phyloP scores from a whole-genome alignment of 345 rosid species.

The Populus pruinosa region DNA sequence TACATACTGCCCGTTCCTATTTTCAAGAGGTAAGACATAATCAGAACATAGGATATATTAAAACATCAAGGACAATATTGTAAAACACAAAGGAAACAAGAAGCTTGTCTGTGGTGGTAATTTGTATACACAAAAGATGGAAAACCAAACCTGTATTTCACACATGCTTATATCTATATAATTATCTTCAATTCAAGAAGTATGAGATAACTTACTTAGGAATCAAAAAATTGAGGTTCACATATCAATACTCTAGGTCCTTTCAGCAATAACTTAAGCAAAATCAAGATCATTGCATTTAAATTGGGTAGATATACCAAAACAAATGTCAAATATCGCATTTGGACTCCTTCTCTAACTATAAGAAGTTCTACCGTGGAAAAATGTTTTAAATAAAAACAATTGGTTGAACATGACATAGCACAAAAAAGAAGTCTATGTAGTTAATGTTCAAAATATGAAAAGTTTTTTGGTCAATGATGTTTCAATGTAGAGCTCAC shows the following conservation, averaged over 20 bases:
- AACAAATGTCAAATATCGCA: background rate
- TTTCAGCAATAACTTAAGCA: background rate
- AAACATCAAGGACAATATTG: background rate
- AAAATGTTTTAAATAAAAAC: background rate
- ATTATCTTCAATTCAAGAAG: background rate
- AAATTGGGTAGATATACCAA: background rate
- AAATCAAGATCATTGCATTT: background rate
- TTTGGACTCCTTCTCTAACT: background rate
- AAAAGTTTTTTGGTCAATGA: background rate
- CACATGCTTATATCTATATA: background rate
- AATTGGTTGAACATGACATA: background rate
- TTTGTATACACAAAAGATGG: background rate
- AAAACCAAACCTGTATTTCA: background rate
- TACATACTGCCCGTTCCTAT: constrained; percentile 58
- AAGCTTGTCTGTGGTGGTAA: background rate
- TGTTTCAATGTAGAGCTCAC: background rate
- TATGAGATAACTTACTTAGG: background rate
- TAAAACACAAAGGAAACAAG: background rate
- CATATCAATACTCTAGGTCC: no score
- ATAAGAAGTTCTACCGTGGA: background rate
- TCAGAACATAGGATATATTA: background rate
- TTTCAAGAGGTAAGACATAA: constrained; percentile 1
- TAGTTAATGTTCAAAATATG: no score
- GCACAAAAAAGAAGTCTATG: no score
- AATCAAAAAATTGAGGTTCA: background rate